phyloP scores from a whole-genome alignment of 306 rosid species.

The Trichosanthes truncata region DNA sequence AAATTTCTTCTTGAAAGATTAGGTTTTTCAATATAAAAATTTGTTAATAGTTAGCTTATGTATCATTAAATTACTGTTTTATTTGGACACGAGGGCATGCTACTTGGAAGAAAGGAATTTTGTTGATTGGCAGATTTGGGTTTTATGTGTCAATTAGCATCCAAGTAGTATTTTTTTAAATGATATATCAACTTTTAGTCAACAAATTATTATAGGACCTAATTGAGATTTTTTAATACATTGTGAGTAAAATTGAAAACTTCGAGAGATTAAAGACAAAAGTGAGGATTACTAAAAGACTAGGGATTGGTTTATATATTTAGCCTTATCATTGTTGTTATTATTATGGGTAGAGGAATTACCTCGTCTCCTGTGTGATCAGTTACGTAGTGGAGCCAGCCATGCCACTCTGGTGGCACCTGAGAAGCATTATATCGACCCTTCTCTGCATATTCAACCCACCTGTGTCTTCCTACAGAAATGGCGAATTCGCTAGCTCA shows the following conservation, averaged over 20 bases:
- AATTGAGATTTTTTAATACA: background rate
- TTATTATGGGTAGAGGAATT: conserved; percentile 9
- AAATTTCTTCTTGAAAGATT: background rate
- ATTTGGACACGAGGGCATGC: background rate
- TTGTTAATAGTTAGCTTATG: background rate
- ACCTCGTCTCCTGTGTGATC: conserved; percentile 98
- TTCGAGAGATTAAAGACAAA: background rate
- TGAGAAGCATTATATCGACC: conserved; percentile 92
- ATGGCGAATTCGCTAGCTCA: background rate
- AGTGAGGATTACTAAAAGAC: background rate
- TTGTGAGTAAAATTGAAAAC: background rate
- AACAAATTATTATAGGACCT: background rate
- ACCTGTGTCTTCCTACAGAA: conserved; percentile 86
- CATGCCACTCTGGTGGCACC: conserved; percentile 99
- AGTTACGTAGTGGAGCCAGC: conserved; percentile 89
- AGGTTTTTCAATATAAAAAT: background rate
- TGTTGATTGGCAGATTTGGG: background rate
- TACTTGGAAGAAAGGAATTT: background rate
- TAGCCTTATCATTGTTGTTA: background rate
- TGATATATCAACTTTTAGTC: too few species aligned
- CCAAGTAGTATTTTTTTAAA: background rate
- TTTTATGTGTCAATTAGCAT: background rate
- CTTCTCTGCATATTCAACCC: conserved; percentile 98
- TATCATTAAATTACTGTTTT: background rate
- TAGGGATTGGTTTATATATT: background rate